Evolutionary conservation across 1,284 basidiomycete genomes (phyloP), one percentile per base, ranked within the genome.

Genomic region (Entoloma clypeatum): DNA sequence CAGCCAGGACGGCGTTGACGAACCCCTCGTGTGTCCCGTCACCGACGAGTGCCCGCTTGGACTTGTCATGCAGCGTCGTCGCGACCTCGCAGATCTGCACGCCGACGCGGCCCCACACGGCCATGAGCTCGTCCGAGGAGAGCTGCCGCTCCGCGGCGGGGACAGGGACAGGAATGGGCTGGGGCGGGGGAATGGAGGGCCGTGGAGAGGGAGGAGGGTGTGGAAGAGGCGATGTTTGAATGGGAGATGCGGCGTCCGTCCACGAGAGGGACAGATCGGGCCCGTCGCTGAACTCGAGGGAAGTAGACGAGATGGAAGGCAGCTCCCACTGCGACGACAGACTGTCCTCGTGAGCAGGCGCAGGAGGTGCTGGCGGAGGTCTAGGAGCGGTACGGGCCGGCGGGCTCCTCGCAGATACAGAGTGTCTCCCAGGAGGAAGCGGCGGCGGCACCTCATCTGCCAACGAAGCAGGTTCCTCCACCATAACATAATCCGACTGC

Each of bases 11-110:
- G 5, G 81, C 71, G 10, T 70, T 60, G 10, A 94, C 74, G 57
- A 93, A 93, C 2, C 88, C 88, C 1, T 73, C 65, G 41, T 87
- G 84, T 18, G 85, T 83, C 2, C 92, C 91, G 56, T 94, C 90
- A 18, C 88, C 91, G 24, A 91, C 75, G 32, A 91, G 69, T 2
- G 74, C 62, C 56, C 77, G 80, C 63, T 82, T 89, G 26, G 86
- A 86, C 51, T 84, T 81, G 27, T 88, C 85, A 47, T 75, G 77
- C 42, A 92, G 60, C 27, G 68, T 63, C 4, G 75, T 73, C 0
- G 91, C 88, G 0, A 75, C 72, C 49, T 87, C 79, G 52, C 79
- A 77, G 1, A 96, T 68, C 41, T 79, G 78, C 1, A 81, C 74
- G 9, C 93, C 93, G 7, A 91, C 75, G 21, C 79, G 75, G 3